Evolutionary conservation across 306 rosid species (phyloP), one percentile per base, ranked within the genome.

Genomic region (Abrus pulchellus): DNA sequence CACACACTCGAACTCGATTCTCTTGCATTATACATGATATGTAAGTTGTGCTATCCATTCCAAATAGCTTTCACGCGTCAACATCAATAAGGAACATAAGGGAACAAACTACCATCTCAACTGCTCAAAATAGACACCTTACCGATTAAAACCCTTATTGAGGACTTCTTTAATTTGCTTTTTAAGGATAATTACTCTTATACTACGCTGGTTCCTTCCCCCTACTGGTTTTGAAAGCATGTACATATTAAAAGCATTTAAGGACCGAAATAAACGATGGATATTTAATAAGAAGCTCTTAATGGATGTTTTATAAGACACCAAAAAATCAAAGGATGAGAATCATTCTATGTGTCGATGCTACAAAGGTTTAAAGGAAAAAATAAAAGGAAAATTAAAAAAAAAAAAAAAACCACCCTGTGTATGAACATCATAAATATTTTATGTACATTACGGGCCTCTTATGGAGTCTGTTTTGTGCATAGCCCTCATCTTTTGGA

Each of bases 11-110:
- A 34, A 20, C 61, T 14, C 30, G 12, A n/a, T 49, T 61, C 28
- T 27, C 40, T 63, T 49, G 11, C 6, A 28, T 28, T 62, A 45
- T 9, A 45, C 7, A 44, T 13, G 45, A 74, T 84, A 57, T 82
- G 85, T 76, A 76, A 50, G 96, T 80, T 84, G 84, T 77, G 84
- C 87, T 44, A 81, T 85, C 92, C 72, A 83, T 85, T 86, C 80
- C 40, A 33, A 20, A 69, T 81, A 70, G 77, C 72, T 81, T 83
- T 85, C 86, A 69, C 40, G 53, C 4, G 86, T 77, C 88, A 72
- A 62, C 20, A 44, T 85, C 85, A 74, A 63, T 57, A 57, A 72
- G 66, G 69, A 52, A 66, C 65, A 75, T 10, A 62, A 29, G 68
- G 73, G 74, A 64, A 54, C 44, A 68, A 79, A 69, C 72, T 64